Conservation (phyloP, 1,284 basidiomycete species). For the Schizopora paradoxa region DNA sequence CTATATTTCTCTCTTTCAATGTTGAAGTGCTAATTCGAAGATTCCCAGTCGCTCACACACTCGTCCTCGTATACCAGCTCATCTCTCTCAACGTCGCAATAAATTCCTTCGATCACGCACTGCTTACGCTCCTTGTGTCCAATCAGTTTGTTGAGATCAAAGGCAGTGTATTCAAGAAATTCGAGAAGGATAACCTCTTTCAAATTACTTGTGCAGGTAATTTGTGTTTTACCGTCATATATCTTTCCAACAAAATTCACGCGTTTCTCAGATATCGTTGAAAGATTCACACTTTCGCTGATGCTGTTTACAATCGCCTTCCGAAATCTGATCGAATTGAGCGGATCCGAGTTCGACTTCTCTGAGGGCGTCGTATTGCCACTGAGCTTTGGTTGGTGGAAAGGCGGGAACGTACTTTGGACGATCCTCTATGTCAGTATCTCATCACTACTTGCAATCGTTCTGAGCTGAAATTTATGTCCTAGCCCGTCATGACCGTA, state of each 20-base stretch:
- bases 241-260: conserved; percentile 4
- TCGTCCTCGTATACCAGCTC: conserved; percentile 97
- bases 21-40: not conserved
- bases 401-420: conserved; percentile 71
- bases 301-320: conserved; percentile 93
- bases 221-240: not conserved
- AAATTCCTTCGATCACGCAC: conserved; percentile 96
- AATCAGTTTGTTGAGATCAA: conserved; percentile 99
- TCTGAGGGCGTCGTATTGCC: conserved; percentile 68
- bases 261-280: conserved; percentile 79
- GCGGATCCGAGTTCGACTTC: conserved; percentile 81
- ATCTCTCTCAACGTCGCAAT: conserved; percentile 96
- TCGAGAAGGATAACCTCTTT: conserved; percentile 99
- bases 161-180: conserved; percentile 98
- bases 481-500: conserved; percentile 86
- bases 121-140: conserved; percentile 90
- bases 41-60: conserved; percentile 71
- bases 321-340: conserved; percentile 93
- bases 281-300: conserved; percentile 88
- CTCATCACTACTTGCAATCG: not conserved
- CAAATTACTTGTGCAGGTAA: conserved; percentile 95
- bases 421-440: conserved; percentile 83
- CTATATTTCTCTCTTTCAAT: not conserved
- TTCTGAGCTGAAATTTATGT: not conserved
- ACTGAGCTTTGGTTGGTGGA: conserved; percentile 81